Conservation (phyloP, 2,329 filamentous ascomycete species). For the Didymella arachidicola region DNA sequence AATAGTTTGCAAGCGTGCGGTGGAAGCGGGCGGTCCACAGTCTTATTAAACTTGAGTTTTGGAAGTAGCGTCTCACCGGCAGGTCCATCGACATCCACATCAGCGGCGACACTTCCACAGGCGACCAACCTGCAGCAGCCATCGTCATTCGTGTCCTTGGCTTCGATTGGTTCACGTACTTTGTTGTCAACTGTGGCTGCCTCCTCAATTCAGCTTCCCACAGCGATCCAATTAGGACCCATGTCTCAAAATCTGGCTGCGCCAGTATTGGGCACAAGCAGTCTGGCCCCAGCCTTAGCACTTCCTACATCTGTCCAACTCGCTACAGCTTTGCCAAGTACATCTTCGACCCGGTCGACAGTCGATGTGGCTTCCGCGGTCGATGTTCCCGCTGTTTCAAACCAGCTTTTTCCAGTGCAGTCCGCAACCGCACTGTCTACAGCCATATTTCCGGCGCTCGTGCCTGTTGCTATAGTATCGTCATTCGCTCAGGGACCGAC, state of each 20-base stretch:
- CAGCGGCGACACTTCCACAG: neutral
- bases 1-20: slow-evolving; percentile 2
- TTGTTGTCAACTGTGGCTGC: neutral
- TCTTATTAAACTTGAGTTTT: neutral
- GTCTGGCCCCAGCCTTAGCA: neutral
- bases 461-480: neutral
- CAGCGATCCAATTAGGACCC: neutral
- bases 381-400: neutral
- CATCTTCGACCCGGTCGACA: too few species aligned
- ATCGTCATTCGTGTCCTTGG: neutral
- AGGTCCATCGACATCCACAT: neutral
- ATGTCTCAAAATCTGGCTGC: neutral
- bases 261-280: neutral
- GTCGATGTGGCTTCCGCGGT: neutral
- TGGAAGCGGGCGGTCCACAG: neutral
- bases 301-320: neutral
- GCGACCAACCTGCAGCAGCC: neutral
- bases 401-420: neutral
- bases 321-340: too few species aligned
- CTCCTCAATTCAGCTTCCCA: neutral
- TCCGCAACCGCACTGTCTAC: too few species aligned
- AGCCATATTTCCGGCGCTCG: neutral
- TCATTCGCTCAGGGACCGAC: neutral
- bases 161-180: neutral
- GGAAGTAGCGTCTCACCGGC: neutral